Percentiles rank a stretch among this genome's conserved stretches.
Evolutionary conservation across 306 rosid genomes (phyloP).

Genomic region (Medicago truncatula): DNA sequence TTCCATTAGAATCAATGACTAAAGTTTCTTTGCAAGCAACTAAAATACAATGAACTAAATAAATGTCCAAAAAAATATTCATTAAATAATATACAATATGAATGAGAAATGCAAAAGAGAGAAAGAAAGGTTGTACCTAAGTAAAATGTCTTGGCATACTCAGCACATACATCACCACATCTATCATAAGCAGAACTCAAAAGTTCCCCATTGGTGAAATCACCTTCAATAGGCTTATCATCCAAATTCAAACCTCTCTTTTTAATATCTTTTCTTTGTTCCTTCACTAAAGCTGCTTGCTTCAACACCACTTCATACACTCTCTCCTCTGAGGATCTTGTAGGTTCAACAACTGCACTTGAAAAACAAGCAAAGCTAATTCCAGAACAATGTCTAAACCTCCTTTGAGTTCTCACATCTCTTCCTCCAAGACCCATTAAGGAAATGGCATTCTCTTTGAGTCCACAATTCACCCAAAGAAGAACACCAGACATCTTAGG

Average conservation of each 20-base stretch:
- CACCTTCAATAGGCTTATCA: conserved; percentile 49
- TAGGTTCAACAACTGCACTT: conserved; percentile 59
- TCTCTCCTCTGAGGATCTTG: conserved; percentile 82
- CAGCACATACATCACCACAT: conserved; percentile 94
- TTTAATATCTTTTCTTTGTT: conserved; percentile 36
- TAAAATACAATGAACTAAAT: not conserved
- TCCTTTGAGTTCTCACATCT: conserved; percentile 38
- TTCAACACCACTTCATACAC: conserved; percentile 90
- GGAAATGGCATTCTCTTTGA: conserved; percentile 58
- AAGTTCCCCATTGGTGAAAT: conserved; percentile 58
- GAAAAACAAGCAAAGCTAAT: conserved; percentile 58
- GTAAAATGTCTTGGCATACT: conserved; percentile 94
- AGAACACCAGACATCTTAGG: conserved; percentile 65
- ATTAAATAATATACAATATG: not conserved
- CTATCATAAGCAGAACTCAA: conserved; percentile 79
- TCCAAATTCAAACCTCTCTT: conserved; percentile 45
- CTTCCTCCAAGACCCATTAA: conserved; percentile 49
- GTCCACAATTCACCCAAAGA: conserved; percentile 71
- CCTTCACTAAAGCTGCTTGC: conserved; percentile 82
- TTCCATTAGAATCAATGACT: conserved; percentile 16
- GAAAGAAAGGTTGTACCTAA: conserved; percentile 63
- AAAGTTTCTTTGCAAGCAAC: not conserved
- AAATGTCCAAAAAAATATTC: not conserved
- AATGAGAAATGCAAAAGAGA: not conserved
- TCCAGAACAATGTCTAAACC: conserved; percentile 48